These are phyloP conservation scores for Komagataella pastoris DNA, from an alignment of 805 yeast species.

Conservation along the genomic window DNA sequence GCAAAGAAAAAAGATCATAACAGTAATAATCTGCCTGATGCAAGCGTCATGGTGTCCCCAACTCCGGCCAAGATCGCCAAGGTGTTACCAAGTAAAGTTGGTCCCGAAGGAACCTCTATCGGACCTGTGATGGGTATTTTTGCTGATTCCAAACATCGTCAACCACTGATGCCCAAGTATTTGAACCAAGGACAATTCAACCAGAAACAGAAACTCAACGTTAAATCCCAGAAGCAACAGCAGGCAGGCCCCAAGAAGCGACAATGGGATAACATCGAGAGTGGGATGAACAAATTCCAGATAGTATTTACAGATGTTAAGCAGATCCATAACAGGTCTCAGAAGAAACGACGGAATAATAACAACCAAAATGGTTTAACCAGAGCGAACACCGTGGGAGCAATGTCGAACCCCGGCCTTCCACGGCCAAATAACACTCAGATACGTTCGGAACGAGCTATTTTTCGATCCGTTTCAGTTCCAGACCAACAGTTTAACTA, in stretches of 20 bases:
- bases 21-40: background rate
- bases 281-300: slow-evolving; percentile 31
- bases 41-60: background rate
- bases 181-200: background rate
- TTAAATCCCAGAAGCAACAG: background rate
- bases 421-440: background rate
- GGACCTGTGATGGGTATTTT: slow-evolving; percentile 20
- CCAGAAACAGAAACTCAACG: background rate
- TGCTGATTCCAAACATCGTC: slow-evolving; percentile 7
- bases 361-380: background rate
- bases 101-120: background rate
- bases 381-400: background rate
- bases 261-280: slow-evolving; percentile 15
- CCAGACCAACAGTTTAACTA: background rate
- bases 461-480: background rate
- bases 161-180: background rate
- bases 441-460: background rate
- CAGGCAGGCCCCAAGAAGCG: slow-evolving; percentile 3
- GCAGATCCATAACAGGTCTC: background rate
- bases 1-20: background rate
- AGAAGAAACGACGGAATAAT: background rate
- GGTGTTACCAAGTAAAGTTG: background rate
- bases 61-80: slow-evolving; percentile 2
- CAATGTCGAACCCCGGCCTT: background rate
- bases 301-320: slow-evolving; percentile 30